phyloP scores from a whole-genome alignment of 352 stramenopile species.

The Hyaloperonospora brassicae region DNA sequence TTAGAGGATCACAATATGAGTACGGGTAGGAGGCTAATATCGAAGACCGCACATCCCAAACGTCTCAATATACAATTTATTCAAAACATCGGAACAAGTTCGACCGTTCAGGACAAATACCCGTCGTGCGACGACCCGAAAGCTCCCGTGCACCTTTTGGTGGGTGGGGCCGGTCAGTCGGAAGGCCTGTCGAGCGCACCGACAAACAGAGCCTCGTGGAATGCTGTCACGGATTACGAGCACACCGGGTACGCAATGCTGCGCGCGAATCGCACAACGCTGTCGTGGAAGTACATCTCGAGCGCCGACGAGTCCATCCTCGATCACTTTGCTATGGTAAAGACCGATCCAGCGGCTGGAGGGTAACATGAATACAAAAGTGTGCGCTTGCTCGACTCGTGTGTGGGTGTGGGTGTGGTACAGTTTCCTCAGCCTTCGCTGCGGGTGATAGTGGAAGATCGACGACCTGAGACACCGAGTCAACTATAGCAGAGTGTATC shows the following conservation, averaged over 20 bases:
- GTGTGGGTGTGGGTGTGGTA: too few species aligned
- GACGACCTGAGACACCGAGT: too few species aligned
- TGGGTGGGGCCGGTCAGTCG: constrained; percentile 50
- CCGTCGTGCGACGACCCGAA: constrained; percentile 56
- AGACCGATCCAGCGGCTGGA: constrained; percentile 1
- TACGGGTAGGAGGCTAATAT: too few species aligned
- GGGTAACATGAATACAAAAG: too few species aligned
- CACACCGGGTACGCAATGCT: constrained; percentile 47
- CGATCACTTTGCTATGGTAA: constrained; percentile 36
- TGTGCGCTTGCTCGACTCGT: too few species aligned
- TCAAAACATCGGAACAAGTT: too few species aligned
- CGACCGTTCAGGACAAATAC: constrained; percentile 39
- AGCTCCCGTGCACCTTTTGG: constrained; percentile 65
- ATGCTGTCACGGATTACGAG: constrained; percentile 31
- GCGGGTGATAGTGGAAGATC: too few species aligned
- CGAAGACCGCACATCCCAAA: too few species aligned
- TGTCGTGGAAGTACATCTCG: constrained; percentile 31
- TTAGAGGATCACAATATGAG: too few species aligned
- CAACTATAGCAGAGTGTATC: too few species aligned
- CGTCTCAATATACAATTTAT: too few species aligned
- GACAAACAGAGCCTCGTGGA: constrained; percentile 31
- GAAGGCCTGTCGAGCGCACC: constrained; percentile 31
- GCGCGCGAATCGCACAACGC: constrained; percentile 22
- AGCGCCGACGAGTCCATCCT: constrained; percentile 20
- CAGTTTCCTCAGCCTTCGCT: too few species aligned